A percentile compares a stretch with the other conserved stretches of the same genome.
Conservation (phyloP, 768 basidiomycete species). For the Porphyrellus cyaneotinctus region DNA sequence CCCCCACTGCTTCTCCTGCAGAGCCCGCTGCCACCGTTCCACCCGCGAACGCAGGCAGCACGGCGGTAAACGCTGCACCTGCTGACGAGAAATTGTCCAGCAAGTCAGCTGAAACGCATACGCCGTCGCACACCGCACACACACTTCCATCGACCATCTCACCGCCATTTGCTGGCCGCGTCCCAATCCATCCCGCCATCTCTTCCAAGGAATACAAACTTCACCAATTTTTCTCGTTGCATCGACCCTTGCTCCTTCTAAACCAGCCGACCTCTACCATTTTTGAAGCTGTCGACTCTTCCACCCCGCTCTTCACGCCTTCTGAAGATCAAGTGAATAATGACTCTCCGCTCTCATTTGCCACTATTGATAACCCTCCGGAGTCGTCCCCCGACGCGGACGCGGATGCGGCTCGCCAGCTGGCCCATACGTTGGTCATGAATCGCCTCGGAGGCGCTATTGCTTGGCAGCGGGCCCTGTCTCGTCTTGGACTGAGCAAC, state of each 20-base stretch:
- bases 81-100: conserved; percentile 28
- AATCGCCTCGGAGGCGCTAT: conserved; percentile 56
- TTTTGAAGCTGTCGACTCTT: conserved; percentile 35
- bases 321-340: conserved; percentile 23
- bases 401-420: conserved; percentile 73
- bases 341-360: conserved; percentile 24
- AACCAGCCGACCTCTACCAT: conserved; percentile 57
- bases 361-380: conserved; percentile 40
- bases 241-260: conserved; percentile 73
- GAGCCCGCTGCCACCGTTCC: conserved; percentile 21
- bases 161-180: conserved; percentile 11
- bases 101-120: conserved; percentile 21
- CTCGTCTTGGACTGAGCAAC: conserved; percentile 57
- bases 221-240: conserved; percentile 81
- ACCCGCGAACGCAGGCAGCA: conserved; percentile 7
- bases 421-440: conserved; percentile 71
- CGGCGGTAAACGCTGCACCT: conserved; percentile 13
- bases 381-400: conserved; percentile 65
- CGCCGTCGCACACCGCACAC: conserved; percentile 14
- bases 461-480: conserved; percentile 67
- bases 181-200: conserved; percentile 49
- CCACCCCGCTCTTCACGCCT: conserved; percentile 17
- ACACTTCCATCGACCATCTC: conserved; percentile 13
- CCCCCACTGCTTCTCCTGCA: conserved; percentile 32
- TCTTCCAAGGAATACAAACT: conserved; percentile 69